Percentiles rank a stretch among this genome's conserved stretches.
Conservation (phyloP, 345 rosid species). For the Pelargonium nanum region DNA sequence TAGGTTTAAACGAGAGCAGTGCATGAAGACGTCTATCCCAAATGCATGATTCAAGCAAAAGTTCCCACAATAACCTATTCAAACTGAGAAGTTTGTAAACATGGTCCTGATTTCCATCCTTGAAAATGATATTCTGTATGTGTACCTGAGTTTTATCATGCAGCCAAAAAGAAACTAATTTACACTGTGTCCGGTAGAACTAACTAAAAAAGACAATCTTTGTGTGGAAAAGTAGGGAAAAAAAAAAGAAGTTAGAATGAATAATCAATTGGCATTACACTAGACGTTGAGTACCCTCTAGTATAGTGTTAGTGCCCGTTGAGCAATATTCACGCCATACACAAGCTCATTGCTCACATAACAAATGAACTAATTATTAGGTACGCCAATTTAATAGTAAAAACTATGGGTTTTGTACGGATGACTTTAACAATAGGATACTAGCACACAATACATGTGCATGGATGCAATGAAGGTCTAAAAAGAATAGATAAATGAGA, state of each 20-base stretch:
- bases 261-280: too few species aligned
- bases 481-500: too few species aligned
- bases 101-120: constrained; percentile 31
- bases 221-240: too few species aligned
- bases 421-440: neutral
- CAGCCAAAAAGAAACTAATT: neutral
- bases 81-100: constrained; percentile 42
- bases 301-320: too few species aligned
- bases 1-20: constrained; percentile 40
- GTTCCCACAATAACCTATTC: constrained; percentile 68
- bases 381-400: too few species aligned
- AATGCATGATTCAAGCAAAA: constrained; percentile 56
- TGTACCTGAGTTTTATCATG: constrained; percentile 27
- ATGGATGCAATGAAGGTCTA: neutral
- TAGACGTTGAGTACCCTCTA: too few species aligned
- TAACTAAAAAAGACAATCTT: constrained; percentile 1
- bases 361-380: too few species aligned
- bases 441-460: neutral
- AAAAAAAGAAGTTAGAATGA: too few species aligned
- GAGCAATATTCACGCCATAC: too few species aligned
- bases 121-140: constrained; percentile 27
- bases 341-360: too few species aligned
- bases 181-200: neutral
- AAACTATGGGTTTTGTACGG: neutral
- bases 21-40: constrained; percentile 76